Evolutionary conservation across 805 yeast genomes (phyloP).

Genomic region (Candida odintsovae): DNA sequence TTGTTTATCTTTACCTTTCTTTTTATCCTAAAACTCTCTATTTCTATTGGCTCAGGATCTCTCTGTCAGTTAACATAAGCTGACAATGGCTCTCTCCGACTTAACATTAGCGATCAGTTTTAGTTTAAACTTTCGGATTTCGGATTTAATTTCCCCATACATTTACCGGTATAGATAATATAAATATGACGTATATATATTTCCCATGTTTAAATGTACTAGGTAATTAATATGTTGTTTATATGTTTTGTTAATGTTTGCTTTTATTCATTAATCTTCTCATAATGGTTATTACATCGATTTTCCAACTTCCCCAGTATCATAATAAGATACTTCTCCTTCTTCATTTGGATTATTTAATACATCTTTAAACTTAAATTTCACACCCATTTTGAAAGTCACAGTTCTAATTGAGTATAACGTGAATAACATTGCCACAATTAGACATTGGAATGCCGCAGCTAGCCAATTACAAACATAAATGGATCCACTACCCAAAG

Average conservation of each 20-base stretch:
- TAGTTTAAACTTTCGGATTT: not conserved
- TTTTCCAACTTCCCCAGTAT: not conserved
- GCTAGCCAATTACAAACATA: conserved; percentile 4
- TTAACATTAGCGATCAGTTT: not conserved
- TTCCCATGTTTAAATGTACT: too few species aligned
- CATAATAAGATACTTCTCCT: not conserved
- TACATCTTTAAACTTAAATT: conserved; percentile 1
- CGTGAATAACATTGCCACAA: conserved; percentile 1
- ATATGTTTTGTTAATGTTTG: too few species aligned
- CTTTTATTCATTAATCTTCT: too few species aligned
- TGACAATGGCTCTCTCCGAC: not conserved
- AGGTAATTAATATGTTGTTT: too few species aligned
- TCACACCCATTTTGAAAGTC: conserved; percentile 5
- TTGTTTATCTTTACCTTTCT: too few species aligned
- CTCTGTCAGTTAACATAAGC: not conserved
- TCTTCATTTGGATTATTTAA: not conserved
- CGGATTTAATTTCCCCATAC: not conserved
- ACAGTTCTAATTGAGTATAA: not conserved
- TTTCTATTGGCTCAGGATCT: not conserved
- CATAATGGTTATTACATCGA: not conserved
- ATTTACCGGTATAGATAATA: too few species aligned
- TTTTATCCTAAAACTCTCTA: too few species aligned
- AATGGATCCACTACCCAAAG: conserved; percentile 1
- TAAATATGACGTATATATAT: too few species aligned
- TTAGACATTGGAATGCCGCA: conserved; percentile 4